Conservation (phyloP, 768 basidiomycete genomes). For the Boletus sp. region DNA sequence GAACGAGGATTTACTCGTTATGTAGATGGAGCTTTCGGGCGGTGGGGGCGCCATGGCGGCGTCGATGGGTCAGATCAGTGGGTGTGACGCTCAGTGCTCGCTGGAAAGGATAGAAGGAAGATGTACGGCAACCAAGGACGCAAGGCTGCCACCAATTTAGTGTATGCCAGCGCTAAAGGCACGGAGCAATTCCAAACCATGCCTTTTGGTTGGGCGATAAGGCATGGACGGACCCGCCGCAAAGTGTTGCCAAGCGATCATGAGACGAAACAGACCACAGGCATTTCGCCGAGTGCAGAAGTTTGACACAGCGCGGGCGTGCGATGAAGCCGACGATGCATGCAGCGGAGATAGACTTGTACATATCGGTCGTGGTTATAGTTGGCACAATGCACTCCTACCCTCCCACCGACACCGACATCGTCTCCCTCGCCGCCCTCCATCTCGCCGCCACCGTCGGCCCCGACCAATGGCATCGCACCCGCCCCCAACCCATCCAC, state of each 20-base stretch:
- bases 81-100: not conserved
- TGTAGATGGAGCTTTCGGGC: not conserved
- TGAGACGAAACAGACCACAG: too few relatives aligned
- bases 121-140: not conserved
- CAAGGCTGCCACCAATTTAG: too few relatives aligned
- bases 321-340: too few relatives aligned
- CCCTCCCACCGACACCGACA: conserved; percentile 37
- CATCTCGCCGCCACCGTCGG: conserved; percentile 42
- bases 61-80: not conserved
- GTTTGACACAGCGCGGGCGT: too few relatives aligned
- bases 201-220: not conserved
- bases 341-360: too few relatives aligned
- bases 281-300: too few relatives aligned
- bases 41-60: not conserved
- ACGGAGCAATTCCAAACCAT: too few relatives aligned
- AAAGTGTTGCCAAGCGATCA: too few relatives aligned
- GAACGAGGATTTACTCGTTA: not conserved
- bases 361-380: too few relatives aligned
- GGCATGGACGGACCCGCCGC: not conserved
- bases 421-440: conserved; percentile 45
- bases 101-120: not conserved
- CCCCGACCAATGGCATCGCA: conserved; percentile 49
- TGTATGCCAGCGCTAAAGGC: not conserved
- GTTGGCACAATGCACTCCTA: too few relatives aligned
- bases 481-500: conserved; percentile 47